These are phyloP conservation scores for Solanum ossicruentum DNA, from an alignment of 257 asterid genomes.

Conservation along the genomic window DNA sequence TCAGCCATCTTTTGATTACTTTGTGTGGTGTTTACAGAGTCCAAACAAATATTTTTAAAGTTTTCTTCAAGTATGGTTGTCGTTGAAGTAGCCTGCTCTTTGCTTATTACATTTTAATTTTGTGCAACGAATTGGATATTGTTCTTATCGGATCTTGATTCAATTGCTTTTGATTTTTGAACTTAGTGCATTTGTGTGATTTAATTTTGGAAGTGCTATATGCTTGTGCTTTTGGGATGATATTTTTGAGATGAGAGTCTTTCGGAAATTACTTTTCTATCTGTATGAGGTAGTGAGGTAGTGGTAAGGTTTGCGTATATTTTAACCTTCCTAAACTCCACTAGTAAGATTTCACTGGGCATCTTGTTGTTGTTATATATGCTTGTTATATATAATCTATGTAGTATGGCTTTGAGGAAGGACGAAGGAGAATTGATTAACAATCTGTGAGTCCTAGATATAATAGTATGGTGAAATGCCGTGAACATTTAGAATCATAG, in stretches of 20 bases:
- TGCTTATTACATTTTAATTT: background rate
- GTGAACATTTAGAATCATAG: background rate
- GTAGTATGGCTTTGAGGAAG: background rate
- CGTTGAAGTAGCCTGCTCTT: background rate
- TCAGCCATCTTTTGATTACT: background rate
- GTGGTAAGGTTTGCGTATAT: too few relatives aligned
- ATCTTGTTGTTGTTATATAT: background rate
- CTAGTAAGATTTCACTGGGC: too few relatives aligned
- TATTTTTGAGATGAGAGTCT: too few relatives aligned
- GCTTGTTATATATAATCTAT: background rate
- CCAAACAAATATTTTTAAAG: background rate
- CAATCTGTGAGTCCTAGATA: background rate
- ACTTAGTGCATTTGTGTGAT: background rate
- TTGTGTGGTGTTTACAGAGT: background rate
- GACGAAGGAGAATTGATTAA: background rate
- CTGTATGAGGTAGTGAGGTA: too few relatives aligned
- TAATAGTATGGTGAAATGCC: background rate
- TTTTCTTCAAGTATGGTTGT: background rate
- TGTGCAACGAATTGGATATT: background rate
- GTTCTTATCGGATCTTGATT: background rate
- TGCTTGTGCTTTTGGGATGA: background rate
- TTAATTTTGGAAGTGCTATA: background rate
- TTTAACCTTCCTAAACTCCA: too few relatives aligned
- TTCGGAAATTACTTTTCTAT: too few relatives aligned
- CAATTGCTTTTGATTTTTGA: background rate